These are phyloP conservation scores for Corinectria fuckeliana DNA, from an alignment of 2,329 filamentous ascomycete genomes.

Conservation along the genomic window DNA sequence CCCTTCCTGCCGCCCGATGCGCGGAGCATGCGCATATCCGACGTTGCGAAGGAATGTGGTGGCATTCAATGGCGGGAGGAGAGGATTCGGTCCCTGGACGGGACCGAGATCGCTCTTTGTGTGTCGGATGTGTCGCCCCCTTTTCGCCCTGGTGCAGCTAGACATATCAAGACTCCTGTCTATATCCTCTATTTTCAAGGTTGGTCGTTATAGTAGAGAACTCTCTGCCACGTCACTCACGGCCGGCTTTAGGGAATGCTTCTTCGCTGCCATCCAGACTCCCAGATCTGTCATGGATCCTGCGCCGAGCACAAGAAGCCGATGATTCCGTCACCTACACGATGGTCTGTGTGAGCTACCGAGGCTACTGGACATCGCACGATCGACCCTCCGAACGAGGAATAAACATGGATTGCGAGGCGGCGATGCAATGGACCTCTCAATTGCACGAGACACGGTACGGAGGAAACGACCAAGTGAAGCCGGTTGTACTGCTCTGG, in stretches of 20 bases:
- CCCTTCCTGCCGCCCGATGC: conserved; percentile 76
- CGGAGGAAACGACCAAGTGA: conserved; percentile 23
- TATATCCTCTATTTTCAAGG: conserved; percentile 51
- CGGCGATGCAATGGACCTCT: conserved; percentile 68
- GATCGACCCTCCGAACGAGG: conserved; percentile 74
- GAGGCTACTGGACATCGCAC: conserved; percentile 79
- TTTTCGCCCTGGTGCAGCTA: background rate
- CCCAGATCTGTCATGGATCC: conserved; percentile 60
- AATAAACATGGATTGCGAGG: conserved; percentile 71
- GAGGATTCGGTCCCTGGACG: conserved; percentile 65
- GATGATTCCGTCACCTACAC: conserved; percentile 50
- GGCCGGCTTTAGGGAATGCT: conserved; percentile 57
- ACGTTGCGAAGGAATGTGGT: conserved; percentile 65
- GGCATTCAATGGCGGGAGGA: conserved; percentile 73
- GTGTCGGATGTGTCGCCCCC: conserved; percentile 51
- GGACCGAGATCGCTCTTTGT: conserved; percentile 68
- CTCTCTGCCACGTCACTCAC: conserved; percentile 30
- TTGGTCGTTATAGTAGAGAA: conserved; percentile 14
- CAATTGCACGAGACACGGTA: conserved; percentile 44
- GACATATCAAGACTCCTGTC: conserved; percentile 42
- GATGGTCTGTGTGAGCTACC: conserved; percentile 65
- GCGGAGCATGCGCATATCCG: conserved; percentile 68
- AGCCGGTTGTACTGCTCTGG: conserved; percentile 67
- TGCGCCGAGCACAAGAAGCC: conserved; percentile 52
- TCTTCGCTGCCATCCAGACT: conserved; percentile 64